Evolutionary conservation across 306 rosid genomes (phyloP), one percentile per base, ranked within the genome.

Genomic region (Cucurbita moschata): DNA sequence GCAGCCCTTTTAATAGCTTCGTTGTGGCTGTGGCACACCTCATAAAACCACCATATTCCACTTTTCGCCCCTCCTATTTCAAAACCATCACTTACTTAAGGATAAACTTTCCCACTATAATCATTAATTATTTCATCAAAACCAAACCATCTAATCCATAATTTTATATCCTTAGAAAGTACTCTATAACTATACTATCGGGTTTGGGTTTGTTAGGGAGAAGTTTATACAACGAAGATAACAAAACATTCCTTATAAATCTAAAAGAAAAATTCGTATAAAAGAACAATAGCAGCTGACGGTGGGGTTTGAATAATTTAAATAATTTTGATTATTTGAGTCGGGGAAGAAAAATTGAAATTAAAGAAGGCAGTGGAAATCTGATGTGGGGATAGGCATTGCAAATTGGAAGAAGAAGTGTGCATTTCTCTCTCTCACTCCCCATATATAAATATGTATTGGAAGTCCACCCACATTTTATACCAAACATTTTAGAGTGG

Each of bases 1-100:
- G 52, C 51, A 64, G 6, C 15, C 37, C 4, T 42, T 16, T 42
- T 64, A 63, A 63, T 40, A 65, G 7, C 35, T 40, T 44, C 6
- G 55, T 65, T 30, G 68, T 6, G 57, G 38, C 59, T 71, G 85
- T 81, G 89, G 89, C 72, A 83, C 96, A 87, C 86, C 83, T 86
- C 90, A 87, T 72, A 71, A 10, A 57, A 77, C 79, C 90, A 86
- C 84, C 61, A 64, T 3, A 38, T 62, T 62, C 11, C 69, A 62
- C 30, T 64, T 64, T 64, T 39, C 71, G 37, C 52, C 71, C 71
- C 9, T 64, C 51, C 49, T 10, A 69, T 23, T 47, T 68, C 73
- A 47, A 47, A 46, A 68, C 42, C 42, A 13, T 68, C 42, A 68
- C n/a, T 68, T 47, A 68, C 23, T 6, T 12, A 23, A 11, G 43